Evolutionary conservation across 1,139 yeast species (phyloP), one percentile per base, ranked within the genome.

Genomic region (Taiozyma onychis): DNA sequence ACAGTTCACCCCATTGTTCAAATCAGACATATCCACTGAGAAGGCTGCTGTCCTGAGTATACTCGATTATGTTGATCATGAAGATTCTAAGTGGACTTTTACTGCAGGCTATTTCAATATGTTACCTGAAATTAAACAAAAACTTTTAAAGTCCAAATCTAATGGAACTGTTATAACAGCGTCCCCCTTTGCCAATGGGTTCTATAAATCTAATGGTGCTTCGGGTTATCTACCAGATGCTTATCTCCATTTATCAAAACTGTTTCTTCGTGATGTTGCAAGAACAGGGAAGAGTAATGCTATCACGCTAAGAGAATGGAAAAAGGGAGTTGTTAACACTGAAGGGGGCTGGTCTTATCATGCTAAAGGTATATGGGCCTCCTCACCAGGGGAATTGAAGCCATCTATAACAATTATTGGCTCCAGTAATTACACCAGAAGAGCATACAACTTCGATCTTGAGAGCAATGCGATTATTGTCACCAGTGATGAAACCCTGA

Each of bases 91-190:
- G 51, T 93, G 97, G 96, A 79, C 88, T 61, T 85, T 93, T 60
- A 95, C 99, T 0, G 97, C 99, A 0, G 99, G 99, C 1, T 93
- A 93, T 66, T 95, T 93, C 73, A 95, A 93, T 66, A 85, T 93
- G 80, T 80, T 85, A 46, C 89, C 96, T 0, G 82, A 82, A 44
- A 85, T 88, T 52, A 81, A 81, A 60, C 69, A 73, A n/a, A 74
- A 77, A 44, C 72, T 93, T 44, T 66, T 89, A 41, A 71, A 72
- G 44, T 78, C 90, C 0, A 73, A 74, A 30, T 85, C 95, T 0
- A 54, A 64, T 14, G 96, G 96, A 1, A 71, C 76, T 2, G 86
- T 93, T 6, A 86, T 93, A 43, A 88, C 97, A 0, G 98, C 98
- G 0, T 81, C 97, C 0, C 96, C 96, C 0, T 76, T 81, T 56